Evolutionary conservation across 148 eudicot species (phyloP).

Genomic region (Fagopyrum tataricum): DNA sequence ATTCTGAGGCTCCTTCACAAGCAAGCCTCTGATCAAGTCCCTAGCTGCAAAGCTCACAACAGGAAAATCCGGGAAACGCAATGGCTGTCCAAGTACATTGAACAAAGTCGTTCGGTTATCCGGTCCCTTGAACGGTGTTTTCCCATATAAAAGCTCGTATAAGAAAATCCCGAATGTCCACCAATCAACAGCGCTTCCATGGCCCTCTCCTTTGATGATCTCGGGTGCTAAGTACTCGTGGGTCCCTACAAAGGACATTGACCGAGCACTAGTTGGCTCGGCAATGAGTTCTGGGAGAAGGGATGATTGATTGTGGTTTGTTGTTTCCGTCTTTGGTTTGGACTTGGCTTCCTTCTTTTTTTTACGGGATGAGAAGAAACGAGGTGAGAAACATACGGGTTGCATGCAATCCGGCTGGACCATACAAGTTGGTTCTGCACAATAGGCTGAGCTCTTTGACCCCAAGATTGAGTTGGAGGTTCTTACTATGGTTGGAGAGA

Average conservation of each 20-base stretch:
- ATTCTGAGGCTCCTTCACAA: conserved; percentile 89
- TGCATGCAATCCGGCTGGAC: conserved; percentile 60
- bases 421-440: conserved; percentile 70
- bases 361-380: conserved; percentile 36
- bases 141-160: conserved; percentile 75
- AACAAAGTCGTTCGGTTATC: conserved; percentile 80
- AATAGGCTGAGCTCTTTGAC: conserved; percentile 54
- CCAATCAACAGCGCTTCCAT: conserved; percentile 98
- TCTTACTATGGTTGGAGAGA: conserved; percentile 70
- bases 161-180: conserved; percentile 93
- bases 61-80: conserved; percentile 71
- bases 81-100: conserved; percentile 86
- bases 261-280: conserved; percentile 83
- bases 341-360: conserved; percentile 48
- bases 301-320: conserved; percentile 30
- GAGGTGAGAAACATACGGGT: conserved; percentile 76
- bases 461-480: conserved; percentile 40
- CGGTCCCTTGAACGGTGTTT: conserved; percentile 74
- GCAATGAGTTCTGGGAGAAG: conserved; percentile 84
- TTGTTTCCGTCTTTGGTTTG: conserved; percentile 23
- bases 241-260: conserved; percentile 97
- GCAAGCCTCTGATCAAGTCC: conserved; percentile 80
- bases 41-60: conserved; percentile 85
- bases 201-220: conserved; percentile 89
- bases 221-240: conserved; percentile 93